Evolutionary conservation across 495 filamentous ascomycete genomes (phyloP).

Genomic region (Talaromyces borbonicus): DNA sequence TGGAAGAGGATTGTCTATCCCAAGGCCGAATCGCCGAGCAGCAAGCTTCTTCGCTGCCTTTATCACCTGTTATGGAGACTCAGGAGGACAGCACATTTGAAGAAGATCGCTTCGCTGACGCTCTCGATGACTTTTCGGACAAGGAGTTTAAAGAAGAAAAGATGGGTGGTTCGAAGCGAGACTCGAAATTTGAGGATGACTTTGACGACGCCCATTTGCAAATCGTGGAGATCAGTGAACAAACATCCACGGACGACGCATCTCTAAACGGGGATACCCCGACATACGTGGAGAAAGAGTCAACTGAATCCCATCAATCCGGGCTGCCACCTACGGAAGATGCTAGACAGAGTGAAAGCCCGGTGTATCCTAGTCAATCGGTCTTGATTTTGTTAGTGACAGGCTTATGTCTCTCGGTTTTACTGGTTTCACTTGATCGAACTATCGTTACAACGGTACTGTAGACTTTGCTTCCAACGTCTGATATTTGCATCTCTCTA

Average conservation of each 20-base stretch:
- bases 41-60: background rate
- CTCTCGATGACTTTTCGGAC: constrained; percentile 1
- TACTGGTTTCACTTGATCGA: constrained; percentile 41
- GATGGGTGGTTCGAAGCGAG: constrained; percentile 2
- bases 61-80: constrained; percentile 6
- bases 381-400: constrained; percentile 19
- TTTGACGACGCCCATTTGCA: background rate
- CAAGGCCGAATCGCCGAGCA: background rate
- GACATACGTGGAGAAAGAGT: background rate
- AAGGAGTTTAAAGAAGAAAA: background rate
- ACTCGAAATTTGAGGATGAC: constrained; percentile 7
- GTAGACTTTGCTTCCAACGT: too few relatives aligned
- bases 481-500: too few relatives aligned
- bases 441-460: constrained; percentile 31
- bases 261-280: background rate
- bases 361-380: background rate
- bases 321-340: background rate
- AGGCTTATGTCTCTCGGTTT: constrained; percentile 38
- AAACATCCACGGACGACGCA: background rate
- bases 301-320: background rate
- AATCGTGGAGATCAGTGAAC: constrained; percentile 1
- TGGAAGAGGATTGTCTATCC: constrained; percentile 1
- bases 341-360: background rate
- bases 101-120: constrained; percentile 7
- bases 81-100: constrained; percentile 6